Base-by-base conservation (phyloP, 1,139 yeast species). In the Sporopachydermia cereana region DNA sequence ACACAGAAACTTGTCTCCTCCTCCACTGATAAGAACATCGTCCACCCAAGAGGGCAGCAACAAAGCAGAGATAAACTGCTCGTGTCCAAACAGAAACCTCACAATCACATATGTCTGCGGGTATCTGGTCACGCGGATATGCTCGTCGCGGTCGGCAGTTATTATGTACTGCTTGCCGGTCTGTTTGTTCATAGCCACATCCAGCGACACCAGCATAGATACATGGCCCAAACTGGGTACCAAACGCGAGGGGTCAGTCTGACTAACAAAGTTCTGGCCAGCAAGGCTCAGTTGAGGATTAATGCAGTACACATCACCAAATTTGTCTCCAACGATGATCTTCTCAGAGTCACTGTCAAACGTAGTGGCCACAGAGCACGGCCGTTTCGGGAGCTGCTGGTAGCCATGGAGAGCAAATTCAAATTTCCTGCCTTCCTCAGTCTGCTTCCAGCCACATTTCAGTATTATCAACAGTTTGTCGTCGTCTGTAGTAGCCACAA, bases 111-210 rank as follows among this genome's bases (percentile, higher is more conserved):
- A 84, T 2, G 91, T 69, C 51, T 82, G 72, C 1, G 97, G 97
- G 54, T 73, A 88, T 52, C 78, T 74, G 2, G 96, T 77, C n/a
- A 93, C 73, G 56, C 94, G 74, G 51, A 93, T 84, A 60, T 93
- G 99, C 62, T 93, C 99, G 61, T 93, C 99, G 63, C 98, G 75
- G 62, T 93, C 99, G 36, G 91, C 80, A 1, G 95, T 81, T 48
- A 91, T 69, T 21, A 89, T 62, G 51, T 66, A 84, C 51, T 75
- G 72, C 47, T 73, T 68, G 21, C 68, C 72, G 21, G 58, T 60
- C 4, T 56, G 54, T 16, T 65, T 58, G 43, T 68, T 58, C 36
- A 66, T 62, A 2, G 68, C 67, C 18, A 76, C 63, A 17, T 76
- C 67, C 7, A 86, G 72, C 53, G 80, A 88, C 23, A 95, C 84